phyloP scores from a whole-genome alignment of 352 stramenopile species.

The Phytophthora rubi region DNA sequence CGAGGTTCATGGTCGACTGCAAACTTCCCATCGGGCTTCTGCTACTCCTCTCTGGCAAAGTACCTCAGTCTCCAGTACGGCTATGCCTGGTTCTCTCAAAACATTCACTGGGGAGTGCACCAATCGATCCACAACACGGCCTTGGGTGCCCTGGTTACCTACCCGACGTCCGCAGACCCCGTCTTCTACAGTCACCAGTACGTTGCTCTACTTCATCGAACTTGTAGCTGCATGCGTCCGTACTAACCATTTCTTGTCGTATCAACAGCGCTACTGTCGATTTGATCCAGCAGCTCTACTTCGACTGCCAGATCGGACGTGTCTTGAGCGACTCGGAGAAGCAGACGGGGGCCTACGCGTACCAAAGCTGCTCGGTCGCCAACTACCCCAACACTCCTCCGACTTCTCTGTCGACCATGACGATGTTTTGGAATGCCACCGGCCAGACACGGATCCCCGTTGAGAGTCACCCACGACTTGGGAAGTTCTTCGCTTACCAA shows the following conservation, averaged over 20 bases:
- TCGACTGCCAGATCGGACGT: slow-evolving; percentile 67
- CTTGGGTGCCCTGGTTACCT: slow-evolving; percentile 53
- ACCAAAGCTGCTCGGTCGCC: slow-evolving; percentile 42
- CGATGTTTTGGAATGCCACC: slow-evolving; percentile 46
- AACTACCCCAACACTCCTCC: slow-evolving; percentile 37
- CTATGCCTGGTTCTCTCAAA: slow-evolving; percentile 57
- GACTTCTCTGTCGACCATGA: slow-evolving; percentile 50
- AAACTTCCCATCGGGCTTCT: slow-evolving; percentile 62
- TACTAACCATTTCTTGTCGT: slow-evolving; percentile 4
- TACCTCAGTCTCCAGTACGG: slow-evolving; percentile 56
- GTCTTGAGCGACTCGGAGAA: slow-evolving; percentile 61
- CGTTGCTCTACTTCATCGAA: slow-evolving; percentile 19
- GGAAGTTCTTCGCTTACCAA: slow-evolving; percentile 57
- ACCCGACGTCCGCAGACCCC: slow-evolving; percentile 58
- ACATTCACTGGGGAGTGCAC: slow-evolving; percentile 66
- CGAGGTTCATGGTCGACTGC: slow-evolving; percentile 52
- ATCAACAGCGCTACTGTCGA: slow-evolving; percentile 51
- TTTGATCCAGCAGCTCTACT: slow-evolving; percentile 34
- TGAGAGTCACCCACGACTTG: slow-evolving; percentile 51
- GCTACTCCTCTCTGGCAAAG: slow-evolving; percentile 53
- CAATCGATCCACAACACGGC: slow-evolving; percentile 75
- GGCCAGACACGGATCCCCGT: slow-evolving; percentile 34
- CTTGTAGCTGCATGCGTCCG: not conserved
- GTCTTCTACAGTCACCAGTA: slow-evolving; percentile 86
- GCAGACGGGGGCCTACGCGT: slow-evolving; percentile 54